Evolutionary conservation across 306 rosid species (phyloP), one percentile per base, ranked within the genome.

Genomic region (Vachellia collinsii): DNA sequence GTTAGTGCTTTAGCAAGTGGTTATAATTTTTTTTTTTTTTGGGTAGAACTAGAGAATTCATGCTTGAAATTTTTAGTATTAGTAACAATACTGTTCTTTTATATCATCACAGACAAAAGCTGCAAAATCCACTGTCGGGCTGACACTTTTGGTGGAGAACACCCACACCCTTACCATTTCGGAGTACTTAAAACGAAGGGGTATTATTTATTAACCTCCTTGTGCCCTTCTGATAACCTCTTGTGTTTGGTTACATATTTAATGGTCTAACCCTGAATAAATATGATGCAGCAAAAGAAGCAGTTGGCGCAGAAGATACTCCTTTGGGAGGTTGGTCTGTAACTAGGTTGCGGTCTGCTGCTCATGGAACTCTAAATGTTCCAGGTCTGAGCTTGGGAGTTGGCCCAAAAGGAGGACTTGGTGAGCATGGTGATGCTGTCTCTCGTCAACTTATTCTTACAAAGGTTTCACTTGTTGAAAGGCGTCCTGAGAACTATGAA

Each of bases 401-500:
- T 82, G 99, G 99, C 69, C 99, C 97, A 68, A 96, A 89, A 87
- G 99, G 98, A 78, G 99, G 98, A 80, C 97, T 96, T 77, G 99
- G 99, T 78, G 99, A 96, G 82, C 93, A 93, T 77, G 99, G 99
- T 76, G 99, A 96, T 84, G 89, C 98, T 12, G 98, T 93, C 77
- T 90, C 93, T 84, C 94, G 99, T 77, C 99, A 96, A 84, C 97
- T 96, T 79, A 90, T 96, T 89, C 98, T 96, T 72, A 93, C 99
- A 53, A 96, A 92, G 86, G 89, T 86, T 81, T 96, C 99, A 48
- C 90, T 96, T 78, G 98, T 92, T 70, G 99, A 96, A 89, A 96
- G 99, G 88, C 99, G 97, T 63, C 99, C 98, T 19, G 94, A 96
- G 83, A 96, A 96, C 90, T 96, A 96, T 73, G 99, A 96, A 96